phyloP scores from a whole-genome alignment of 805 yeast species.

The Teunomyces stri region DNA sequence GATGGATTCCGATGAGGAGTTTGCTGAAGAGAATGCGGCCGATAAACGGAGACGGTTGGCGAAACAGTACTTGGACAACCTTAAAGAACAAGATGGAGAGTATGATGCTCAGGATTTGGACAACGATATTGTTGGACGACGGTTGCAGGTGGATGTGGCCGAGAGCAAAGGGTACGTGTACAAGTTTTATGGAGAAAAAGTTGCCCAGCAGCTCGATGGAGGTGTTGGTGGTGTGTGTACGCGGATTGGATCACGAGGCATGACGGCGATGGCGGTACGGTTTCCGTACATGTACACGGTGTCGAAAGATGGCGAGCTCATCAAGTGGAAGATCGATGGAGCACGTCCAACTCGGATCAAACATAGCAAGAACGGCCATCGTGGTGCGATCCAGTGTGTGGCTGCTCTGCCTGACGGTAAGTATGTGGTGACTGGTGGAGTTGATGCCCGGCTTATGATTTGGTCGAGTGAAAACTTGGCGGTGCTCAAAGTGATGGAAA shows the following conservation, averaged over 20 bases:
- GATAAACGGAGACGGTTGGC: constrained; percentile 94
- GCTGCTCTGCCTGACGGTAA: constrained; percentile 87
- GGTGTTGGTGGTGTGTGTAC: constrained; percentile 39
- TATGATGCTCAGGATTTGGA: constrained; percentile 93
- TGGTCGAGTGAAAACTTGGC: constrained; percentile 83
- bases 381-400: constrained; percentile 69
- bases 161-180: constrained; percentile 84
- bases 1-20: constrained; percentile 67
- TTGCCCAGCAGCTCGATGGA: constrained; percentile 36
- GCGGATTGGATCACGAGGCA: constrained; percentile 59
- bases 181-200: constrained; percentile 55
- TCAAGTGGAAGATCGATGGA: constrained; percentile 72
- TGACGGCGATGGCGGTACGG: constrained; percentile 54
- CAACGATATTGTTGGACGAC: constrained; percentile 73
- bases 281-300: constrained; percentile 71
- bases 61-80: constrained; percentile 81
- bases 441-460: constrained; percentile 73
- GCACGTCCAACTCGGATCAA: constrained; percentile 62
- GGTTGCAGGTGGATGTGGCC: constrained; percentile 86
- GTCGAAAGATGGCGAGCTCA: constrained; percentile 75
- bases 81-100: constrained; percentile 47
- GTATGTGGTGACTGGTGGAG: constrained; percentile 88
- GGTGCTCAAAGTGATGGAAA: constrained; percentile 73
- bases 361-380: constrained; percentile 73
- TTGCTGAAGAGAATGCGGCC: constrained; percentile 75